phyloP scores from a whole-genome alignment of 305 asterid species.

The Striga hermonthica region DNA sequence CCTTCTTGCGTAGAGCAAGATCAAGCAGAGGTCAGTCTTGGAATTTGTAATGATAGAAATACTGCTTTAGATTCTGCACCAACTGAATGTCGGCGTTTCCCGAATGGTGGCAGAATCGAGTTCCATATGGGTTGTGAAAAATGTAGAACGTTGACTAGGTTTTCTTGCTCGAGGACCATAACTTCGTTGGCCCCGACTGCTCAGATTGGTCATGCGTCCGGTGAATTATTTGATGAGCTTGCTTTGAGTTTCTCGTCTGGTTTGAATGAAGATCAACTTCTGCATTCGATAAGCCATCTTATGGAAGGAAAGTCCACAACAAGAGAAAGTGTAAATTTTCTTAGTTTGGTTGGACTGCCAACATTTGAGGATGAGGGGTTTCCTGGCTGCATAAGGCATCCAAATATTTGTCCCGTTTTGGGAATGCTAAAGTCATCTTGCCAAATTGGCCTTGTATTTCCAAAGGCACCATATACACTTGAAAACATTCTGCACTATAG shows the following conservation, averaged over 20 bases:
- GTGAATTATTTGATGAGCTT: conserved; percentile 54
- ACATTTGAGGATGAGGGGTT: conserved; percentile 55
- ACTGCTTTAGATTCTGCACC: conserved; percentile 49
- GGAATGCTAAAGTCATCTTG: conserved; percentile 65
- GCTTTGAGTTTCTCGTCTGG: conserved; percentile 66
- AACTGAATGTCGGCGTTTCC: conserved; percentile 44
- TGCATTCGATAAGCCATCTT: conserved; percentile 58
- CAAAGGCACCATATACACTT: conserved; percentile 69
- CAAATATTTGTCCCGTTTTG: conserved; percentile 73
- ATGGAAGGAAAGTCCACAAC: conserved; percentile 68
- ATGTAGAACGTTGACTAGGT: conserved; percentile 55
- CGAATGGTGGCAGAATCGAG: conserved; percentile 49
- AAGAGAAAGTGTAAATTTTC: conserved; percentile 62
- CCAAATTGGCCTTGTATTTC: conserved; percentile 53
- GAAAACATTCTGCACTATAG: conserved; percentile 73
- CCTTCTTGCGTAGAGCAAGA: conserved; percentile 32
- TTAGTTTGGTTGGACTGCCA: conserved; percentile 75
- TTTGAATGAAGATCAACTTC: conserved; percentile 61
- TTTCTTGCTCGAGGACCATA: conserved; percentile 80
- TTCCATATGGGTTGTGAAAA: conserved; percentile 49
- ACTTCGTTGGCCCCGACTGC: conserved; percentile 79
- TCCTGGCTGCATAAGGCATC: conserved; percentile 98
- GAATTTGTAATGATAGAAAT: conserved; percentile 47
- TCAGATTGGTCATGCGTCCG: conserved; percentile 52
- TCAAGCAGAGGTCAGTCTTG: conserved; percentile 53